Evolutionary conservation across 345 rosid genomes (phyloP), one percentile per base, ranked within the genome.

Genomic region (Kernera saxatilis): DNA sequence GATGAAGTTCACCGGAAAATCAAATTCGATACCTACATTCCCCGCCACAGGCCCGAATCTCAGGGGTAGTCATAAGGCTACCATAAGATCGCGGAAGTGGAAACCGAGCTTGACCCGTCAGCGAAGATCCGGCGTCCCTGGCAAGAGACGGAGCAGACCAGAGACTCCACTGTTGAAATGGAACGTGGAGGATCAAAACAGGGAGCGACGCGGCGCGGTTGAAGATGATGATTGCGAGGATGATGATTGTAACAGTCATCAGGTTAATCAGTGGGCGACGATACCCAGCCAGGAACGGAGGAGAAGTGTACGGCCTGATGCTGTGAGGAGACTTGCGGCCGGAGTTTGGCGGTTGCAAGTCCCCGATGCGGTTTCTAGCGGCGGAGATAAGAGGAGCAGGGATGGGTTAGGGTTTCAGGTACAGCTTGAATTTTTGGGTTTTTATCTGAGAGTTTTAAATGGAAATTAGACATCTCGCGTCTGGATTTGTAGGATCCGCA

Each of bases 241-340:
- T 48, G 75, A 72, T 54, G 79, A 46, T n/a, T 62, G 45, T 43
- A 4, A 7, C 10, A 82, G 70, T 12, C 82, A 71, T 12, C 82
- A 68, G 39, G 53, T 66, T 43, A 45, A 62, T 44, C 68, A 58
- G 33, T 48, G 35, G 27, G 62, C 49, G 43, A 70, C 39, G 44
- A 56, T 70, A 45, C 65, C 56, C 12, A 70, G 79, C 3, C 60
- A 82, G 68, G 78, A 78, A 54, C 65, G 75, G 10, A 66, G 64
- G 59, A 61, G 53, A 39, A 69, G 66, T 19, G 75, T 45, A 8
- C 48, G 22, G 5, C 39, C 60, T 2, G 82, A 81, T 8, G 87
- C 96, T 26, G 92, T 91, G 22, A 85, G 98, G 92, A 89, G 81
- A 84, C 84, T 93, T 14, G 96, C 89, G 1, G 92, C 97, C 30